These are phyloP conservation scores for Symbiodinium natans DNA, from an alignment of 73 alveolate genomes.

Conservation along the genomic window DNA sequence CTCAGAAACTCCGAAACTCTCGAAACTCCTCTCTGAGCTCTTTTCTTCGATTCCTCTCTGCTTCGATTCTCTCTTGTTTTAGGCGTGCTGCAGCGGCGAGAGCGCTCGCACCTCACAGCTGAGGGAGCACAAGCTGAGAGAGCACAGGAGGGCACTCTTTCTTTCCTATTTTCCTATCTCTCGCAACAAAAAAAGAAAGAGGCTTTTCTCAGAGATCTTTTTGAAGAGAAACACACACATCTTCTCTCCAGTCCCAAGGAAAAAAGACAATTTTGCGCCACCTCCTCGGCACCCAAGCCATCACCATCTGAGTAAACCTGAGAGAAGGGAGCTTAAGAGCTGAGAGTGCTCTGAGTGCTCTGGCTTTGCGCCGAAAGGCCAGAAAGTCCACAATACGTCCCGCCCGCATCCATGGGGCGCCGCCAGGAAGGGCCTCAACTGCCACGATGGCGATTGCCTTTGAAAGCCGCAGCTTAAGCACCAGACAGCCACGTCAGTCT, in stretches of 20 bases:
- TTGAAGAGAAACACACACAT: too few species aligned
- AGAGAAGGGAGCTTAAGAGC: background rate
- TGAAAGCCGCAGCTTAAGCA: background rate
- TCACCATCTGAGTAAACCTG: slow-evolving; percentile 56
- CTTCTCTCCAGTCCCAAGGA: too few species aligned
- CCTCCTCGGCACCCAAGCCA: slow-evolving; percentile 69
- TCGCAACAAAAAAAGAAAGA: too few species aligned
- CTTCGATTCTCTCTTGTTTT: too few species aligned
- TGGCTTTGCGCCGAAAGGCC: background rate
- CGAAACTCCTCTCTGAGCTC: too few species aligned
- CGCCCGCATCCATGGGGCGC: slow-evolving; percentile 49
- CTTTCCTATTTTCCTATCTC: too few species aligned
- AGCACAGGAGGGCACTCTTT: too few species aligned
- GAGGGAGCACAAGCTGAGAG: too few species aligned
- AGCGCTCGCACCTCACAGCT: background rate
- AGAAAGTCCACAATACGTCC: slow-evolving; percentile 68
- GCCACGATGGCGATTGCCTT: background rate
- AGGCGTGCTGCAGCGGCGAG: background rate
- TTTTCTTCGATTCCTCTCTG: too few species aligned
- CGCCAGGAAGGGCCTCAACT: slow-evolving; percentile 12
- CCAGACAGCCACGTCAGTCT: slow-evolving; percentile 17
- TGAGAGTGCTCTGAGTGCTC: too few species aligned
- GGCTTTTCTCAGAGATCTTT: too few species aligned
- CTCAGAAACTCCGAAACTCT: background rate
- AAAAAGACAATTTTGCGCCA: too few species aligned